These are phyloP conservation scores for Phaffomyces opuntiae DNA, from an alignment of 805 yeast genomes.

Conservation along the genomic window DNA sequence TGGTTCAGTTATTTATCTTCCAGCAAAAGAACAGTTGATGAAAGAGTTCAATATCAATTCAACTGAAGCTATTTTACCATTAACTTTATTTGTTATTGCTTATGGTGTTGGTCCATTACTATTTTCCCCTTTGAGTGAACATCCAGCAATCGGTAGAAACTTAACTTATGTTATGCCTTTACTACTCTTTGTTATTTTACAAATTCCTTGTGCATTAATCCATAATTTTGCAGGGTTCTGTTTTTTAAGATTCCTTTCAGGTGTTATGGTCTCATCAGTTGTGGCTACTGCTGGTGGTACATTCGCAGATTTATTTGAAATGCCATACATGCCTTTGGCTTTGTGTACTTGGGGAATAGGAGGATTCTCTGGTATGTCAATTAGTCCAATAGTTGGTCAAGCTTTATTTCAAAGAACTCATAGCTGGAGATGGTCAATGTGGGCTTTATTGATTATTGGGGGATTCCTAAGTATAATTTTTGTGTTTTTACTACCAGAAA, in stretches of 20 bases:
- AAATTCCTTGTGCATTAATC: constrained; percentile 49
- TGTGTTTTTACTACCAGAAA: constrained; percentile 41
- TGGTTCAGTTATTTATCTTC: constrained; percentile 51
- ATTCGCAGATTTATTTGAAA: constrained; percentile 39
- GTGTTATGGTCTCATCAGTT: constrained; percentile 50
- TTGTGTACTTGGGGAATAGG: constrained; percentile 48
- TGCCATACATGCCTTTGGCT: constrained; percentile 38
- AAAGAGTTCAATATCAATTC: constrained; percentile 38
- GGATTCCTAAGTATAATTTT: constrained; percentile 32
- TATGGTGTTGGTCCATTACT: constrained; percentile 57
- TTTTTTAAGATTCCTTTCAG: constrained; percentile 45
- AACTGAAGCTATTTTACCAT: constrained; percentile 42
- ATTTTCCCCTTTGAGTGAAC: constrained; percentile 53
- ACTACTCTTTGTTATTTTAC: constrained; percentile 41
- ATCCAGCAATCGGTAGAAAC: constrained; percentile 46
- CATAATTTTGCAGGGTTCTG: constrained; percentile 44
- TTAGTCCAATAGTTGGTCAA: constrained; percentile 54
- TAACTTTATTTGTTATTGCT: constrained; percentile 50
- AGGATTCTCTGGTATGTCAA: constrained; percentile 46
- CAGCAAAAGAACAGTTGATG: constrained; percentile 39
- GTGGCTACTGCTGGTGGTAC: constrained; percentile 55
- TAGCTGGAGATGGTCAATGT: constrained; percentile 48
- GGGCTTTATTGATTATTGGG: constrained; percentile 39
- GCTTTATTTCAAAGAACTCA: constrained; percentile 36
- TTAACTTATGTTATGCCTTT: constrained; percentile 40